phyloP scores from a whole-genome alignment of 2,329 filamentous ascomycete genomes.

The Aspergillus oerlinghausenensis region DNA sequence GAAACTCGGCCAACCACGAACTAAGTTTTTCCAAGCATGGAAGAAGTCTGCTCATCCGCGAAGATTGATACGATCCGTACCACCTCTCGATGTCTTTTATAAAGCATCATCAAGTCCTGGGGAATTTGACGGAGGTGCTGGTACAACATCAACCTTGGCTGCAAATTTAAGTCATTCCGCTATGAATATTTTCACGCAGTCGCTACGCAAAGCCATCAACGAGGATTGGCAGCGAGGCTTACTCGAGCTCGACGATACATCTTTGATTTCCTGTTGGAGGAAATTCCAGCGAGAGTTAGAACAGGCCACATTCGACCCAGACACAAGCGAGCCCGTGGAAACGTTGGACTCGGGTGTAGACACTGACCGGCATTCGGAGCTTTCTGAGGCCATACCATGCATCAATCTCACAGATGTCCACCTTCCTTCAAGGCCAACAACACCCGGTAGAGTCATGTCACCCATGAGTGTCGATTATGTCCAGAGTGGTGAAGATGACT shows the following conservation, averaged over 20 bases:
- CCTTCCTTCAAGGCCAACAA: not conserved
- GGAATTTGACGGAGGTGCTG: not conserved
- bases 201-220: conserved; percentile 11
- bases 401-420: not conserved
- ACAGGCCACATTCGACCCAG: conserved; percentile 11
- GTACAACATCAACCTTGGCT: not conserved
- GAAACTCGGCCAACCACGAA: not conserved
- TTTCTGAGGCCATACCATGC: not conserved
- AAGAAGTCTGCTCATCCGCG: not conserved
- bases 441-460: not conserved
- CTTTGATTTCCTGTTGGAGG: conserved; percentile 8
- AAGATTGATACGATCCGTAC: not conserved
- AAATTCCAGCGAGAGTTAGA: conserved; percentile 10
- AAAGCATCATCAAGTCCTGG: not conserved
- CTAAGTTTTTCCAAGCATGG: not conserved
- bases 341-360: not conserved
- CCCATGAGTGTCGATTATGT: not conserved
- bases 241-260: not conserved
- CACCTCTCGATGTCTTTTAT: conserved; percentile 2
- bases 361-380: not conserved
- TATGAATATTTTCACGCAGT: not conserved
- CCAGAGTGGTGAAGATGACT: not conserved
- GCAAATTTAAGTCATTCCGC: not conserved
- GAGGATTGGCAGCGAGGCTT: conserved; percentile 13
- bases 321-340: not conserved